A percentile compares a stretch with the other conserved stretches of the same genome.
These are phyloP conservation scores for Pistacia vera DNA, from an alignment of 345 rosid species.

Conservation along the genomic window DNA sequence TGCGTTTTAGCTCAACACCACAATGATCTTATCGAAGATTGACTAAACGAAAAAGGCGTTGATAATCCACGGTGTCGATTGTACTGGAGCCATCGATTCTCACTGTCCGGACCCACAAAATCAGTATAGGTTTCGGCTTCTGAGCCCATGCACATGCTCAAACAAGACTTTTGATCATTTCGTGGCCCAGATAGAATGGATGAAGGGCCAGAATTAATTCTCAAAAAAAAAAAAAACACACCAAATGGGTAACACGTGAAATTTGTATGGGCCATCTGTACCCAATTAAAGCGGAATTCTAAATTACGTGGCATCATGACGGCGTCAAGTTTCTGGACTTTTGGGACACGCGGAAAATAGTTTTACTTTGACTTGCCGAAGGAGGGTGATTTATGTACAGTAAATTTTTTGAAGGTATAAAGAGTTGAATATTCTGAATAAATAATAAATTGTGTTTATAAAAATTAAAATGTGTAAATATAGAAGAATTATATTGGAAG, in stretches of 20 bases:
- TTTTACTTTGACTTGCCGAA: conserved; percentile 3
- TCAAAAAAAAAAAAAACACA: neutral
- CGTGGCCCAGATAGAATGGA: conserved; percentile 3
- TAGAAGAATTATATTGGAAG: too few species aligned
- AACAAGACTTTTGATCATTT: conserved; percentile 15
- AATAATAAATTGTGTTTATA: too few species aligned
- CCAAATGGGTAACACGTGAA: conserved; percentile 24
- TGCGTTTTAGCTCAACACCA: too few species aligned
- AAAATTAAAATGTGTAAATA: too few species aligned
- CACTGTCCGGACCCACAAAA: conserved; percentile 11
- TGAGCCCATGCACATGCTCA: conserved; percentile 26
- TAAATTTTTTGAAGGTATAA: too few species aligned
- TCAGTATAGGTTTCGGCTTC: neutral
- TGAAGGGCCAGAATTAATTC: conserved; percentile 4
- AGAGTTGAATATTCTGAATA: too few species aligned
- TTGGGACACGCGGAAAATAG: conserved; percentile 11
- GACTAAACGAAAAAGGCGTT: neutral
- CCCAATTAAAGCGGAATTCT: neutral
- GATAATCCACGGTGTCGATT: conserved; percentile 12
- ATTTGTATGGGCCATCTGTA: conserved; percentile 1
- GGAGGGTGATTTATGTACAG: neutral
- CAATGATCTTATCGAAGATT: too few species aligned
- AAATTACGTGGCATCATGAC: conserved; percentile 13
- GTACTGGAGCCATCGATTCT: neutral
- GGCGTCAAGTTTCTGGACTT: neutral